Evolutionary conservation across 2,329 filamentous ascomycete genomes (phyloP).

Genomic region (Ramichloridium luteum): DNA sequence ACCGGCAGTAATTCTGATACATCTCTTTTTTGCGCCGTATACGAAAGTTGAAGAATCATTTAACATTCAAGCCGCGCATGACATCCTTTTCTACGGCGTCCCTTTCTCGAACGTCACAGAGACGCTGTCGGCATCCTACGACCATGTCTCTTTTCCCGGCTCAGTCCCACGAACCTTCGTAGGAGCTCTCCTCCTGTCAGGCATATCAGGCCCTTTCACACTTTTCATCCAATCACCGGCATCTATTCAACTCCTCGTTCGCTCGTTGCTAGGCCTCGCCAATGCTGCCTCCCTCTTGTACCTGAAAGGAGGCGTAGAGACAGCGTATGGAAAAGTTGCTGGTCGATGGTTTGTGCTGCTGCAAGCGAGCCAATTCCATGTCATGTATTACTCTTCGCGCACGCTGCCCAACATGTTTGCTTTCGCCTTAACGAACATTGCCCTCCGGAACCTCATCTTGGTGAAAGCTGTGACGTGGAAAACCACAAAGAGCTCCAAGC

Average conservation of each 20-base stretch:
- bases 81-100: constrained; percentile 71
- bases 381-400: constrained; percentile 82
- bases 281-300: constrained; percentile 59
- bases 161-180: constrained; percentile 85
- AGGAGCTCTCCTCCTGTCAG: constrained; percentile 65
- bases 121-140: constrained; percentile 49
- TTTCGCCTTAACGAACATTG: constrained; percentile 64
- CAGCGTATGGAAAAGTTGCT: constrained; percentile 54
- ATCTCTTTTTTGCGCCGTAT: constrained; percentile 53
- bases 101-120: constrained; percentile 32
- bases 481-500: constrained; percentile 27
- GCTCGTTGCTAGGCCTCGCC: constrained; percentile 62
- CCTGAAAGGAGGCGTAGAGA: constrained; percentile 52
- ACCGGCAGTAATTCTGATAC: constrained; percentile 35
- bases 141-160: constrained; percentile 83
- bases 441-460: constrained; percentile 42
- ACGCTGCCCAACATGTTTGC: constrained; percentile 96
- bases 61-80: constrained; percentile 87
- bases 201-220: constrained; percentile 55
- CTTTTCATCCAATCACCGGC: constrained; percentile 43
- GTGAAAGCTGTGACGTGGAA: constrained; percentile 29
- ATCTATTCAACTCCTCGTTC: constrained; percentile 51
- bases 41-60: constrained; percentile 99
- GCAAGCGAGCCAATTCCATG: constrained; percentile 77
- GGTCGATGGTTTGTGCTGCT: constrained; percentile 71